These are phyloP conservation scores for Clonostachys rhizophaga DNA, from an alignment of 2,329 filamentous ascomycete species.

Conservation along the genomic window DNA sequence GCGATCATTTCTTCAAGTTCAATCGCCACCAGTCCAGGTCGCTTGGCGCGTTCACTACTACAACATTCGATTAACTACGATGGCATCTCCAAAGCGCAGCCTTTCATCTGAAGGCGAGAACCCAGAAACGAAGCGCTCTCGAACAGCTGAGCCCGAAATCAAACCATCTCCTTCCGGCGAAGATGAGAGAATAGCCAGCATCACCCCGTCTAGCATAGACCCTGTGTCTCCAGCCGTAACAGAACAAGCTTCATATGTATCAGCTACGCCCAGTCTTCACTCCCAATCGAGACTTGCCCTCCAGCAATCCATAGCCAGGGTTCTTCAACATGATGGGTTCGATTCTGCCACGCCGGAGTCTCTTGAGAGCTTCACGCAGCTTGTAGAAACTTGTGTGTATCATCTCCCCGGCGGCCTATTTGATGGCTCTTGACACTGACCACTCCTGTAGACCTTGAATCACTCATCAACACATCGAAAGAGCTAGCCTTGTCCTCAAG, in stretches of 20 bases:
- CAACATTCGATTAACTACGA: not conserved
- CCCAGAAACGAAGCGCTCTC: slow-evolving; percentile 21
- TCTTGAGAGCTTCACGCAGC: slow-evolving; percentile 50
- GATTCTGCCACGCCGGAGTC: slow-evolving; percentile 48
- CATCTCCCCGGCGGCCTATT: not conserved
- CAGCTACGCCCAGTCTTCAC: slow-evolving; percentile 19
- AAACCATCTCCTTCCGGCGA: too few relatives aligned
- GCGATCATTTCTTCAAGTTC: too few relatives aligned
- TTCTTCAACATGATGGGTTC: slow-evolving; percentile 55
- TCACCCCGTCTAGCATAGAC: too few relatives aligned
- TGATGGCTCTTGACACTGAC: not conserved
- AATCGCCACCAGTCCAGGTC: too few relatives aligned
- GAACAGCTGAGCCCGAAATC: slow-evolving; percentile 3
- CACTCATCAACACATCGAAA: slow-evolving; percentile 43
- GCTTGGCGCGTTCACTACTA: too few relatives aligned
- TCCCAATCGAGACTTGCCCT: slow-evolving; percentile 31
- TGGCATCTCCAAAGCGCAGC: slow-evolving; percentile 26
- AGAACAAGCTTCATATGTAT: slow-evolving; percentile 3
- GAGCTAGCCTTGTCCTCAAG: slow-evolving; percentile 40
- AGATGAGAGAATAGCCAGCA: too few relatives aligned
- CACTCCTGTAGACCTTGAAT: slow-evolving; percentile 36
- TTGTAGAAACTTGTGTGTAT: slow-evolving; percentile 52
- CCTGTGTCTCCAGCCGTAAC: too few relatives aligned
- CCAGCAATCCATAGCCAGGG: slow-evolving; percentile 49
- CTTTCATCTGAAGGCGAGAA: slow-evolving; percentile 19